Evolutionary conservation across 192 early-diverging fungal genomes (phyloP).

Genomic region (Radiomyces spectabilis): DNA sequence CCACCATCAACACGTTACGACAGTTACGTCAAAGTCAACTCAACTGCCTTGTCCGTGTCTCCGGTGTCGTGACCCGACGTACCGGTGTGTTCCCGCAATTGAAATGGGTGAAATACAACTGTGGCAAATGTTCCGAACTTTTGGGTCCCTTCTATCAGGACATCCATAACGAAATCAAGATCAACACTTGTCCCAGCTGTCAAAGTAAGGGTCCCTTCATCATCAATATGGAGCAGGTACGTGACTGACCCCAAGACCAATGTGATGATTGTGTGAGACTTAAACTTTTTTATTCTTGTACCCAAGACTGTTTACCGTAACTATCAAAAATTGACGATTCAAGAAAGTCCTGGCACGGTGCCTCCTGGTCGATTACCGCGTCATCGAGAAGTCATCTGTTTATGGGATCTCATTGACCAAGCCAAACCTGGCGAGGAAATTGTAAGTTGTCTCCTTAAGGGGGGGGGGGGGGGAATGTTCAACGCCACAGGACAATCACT

Average conservation of each 20-base stretch:
- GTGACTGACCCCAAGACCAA: no score
- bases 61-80: constrained; percentile 88
- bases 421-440: constrained; percentile 96
- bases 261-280: no score
- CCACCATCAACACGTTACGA: constrained; percentile 75
- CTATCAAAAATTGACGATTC: constrained; percentile 93
- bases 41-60: constrained; percentile 85
- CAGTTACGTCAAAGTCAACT: constrained; percentile 88
- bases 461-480: no score
- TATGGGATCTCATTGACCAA: constrained; percentile 95
- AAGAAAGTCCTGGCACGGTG: constrained; percentile 93
- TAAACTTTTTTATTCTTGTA: not conserved
- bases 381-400: constrained; percentile 84
- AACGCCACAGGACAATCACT: no score
- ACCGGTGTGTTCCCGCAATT: constrained; percentile 96
- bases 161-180: constrained; percentile 74
- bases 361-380: constrained; percentile 92
- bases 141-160: constrained; percentile 96
- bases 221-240: constrained; percentile 84
- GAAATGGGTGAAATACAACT: constrained; percentile 95
- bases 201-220: constrained; percentile 87
- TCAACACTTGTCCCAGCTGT: constrained; percentile 81
- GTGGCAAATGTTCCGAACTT: constrained; percentile 84
- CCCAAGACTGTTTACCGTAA: constrained; percentile 87
- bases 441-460: no score